Evolutionary conservation across 1,284 basidiomycete species (phyloP), one percentile per base, ranked within the genome.

Genomic region (Thelephora terrestris): DNA sequence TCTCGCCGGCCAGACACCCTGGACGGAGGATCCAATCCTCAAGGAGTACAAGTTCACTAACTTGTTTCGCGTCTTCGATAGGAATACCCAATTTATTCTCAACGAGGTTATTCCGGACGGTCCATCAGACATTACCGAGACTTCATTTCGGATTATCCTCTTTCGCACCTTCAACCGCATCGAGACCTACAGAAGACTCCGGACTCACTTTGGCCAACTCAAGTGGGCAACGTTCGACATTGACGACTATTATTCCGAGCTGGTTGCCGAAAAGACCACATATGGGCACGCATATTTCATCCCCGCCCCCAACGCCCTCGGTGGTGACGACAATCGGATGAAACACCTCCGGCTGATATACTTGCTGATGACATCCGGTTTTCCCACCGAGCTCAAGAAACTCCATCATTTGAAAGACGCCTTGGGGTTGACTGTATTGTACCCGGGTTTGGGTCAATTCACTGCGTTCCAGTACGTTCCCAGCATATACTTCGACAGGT

Each of bases 151-250:
- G 20, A 61, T 71, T 39, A 61, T 71, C 38, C 60, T 73, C 37
- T 73, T 69, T 53, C 64, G 69, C 25, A 59, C 62, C 5, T 73
- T 72, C 59, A 68, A 67, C 49, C 61, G 64, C 21, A 64, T 66
- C 32, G 64, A 62, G 50, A 73, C 71, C 12, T 73, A 68, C 64
- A 65, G 70, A 52, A 56, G 62, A 21, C 62, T 72, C 27, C 54
- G 58, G 45, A 49, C 54, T 21, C 54, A 59, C 5, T 55, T 71
- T 5, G 67, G 68, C 12, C 51, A 59, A 9, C 52, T 67, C 3
- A 68, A 65, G 3, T 65, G 67, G 61, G 50, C 52, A 14, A 55
- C 53, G 18, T 73, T 70, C 49, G 55, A 65, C 46, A 55, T 67
- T 18, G 47, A 55, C 12, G 57, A 53, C 14, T 71, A 70, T 50